Conservation (phyloP, 345 rosid genomes). For the Conringia planisiliqua region DNA sequence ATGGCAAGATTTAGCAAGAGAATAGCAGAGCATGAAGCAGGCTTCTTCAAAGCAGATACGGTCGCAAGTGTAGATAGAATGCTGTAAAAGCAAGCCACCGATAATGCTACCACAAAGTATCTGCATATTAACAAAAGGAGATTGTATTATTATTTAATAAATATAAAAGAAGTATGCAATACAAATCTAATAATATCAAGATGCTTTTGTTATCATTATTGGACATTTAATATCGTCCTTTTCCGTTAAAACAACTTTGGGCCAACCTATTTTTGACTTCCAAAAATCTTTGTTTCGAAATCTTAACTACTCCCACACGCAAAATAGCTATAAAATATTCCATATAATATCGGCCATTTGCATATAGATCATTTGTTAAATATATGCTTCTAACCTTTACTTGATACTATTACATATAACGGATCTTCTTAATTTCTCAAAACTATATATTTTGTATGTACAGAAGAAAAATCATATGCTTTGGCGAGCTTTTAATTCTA, state of each 20-base stretch:
- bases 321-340: background rate
- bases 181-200: background rate
- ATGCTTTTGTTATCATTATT: constrained; percentile 1
- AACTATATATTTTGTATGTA: background rate
- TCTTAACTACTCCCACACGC: constrained; percentile 22
- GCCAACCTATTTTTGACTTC: constrained; percentile 19
- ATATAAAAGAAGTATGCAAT: background rate
- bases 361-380: background rate
- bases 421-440: background rate
- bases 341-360: background rate
- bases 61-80: constrained; percentile 51
- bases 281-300: background rate
- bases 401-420: background rate
- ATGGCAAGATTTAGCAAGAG: constrained; percentile 46
- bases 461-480: background rate
- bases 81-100: constrained; percentile 65
- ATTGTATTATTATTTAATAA: background rate
- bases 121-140: constrained; percentile 38
- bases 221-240: background rate
- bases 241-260: background rate
- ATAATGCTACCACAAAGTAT: constrained; percentile 64
- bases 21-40: constrained; percentile 29
- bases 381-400: background rate
- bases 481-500: background rate
- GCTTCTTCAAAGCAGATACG: constrained; percentile 43